A percentile compares a stretch with the other conserved stretches of the same genome.
Conservation (phyloP, 1,139 yeast species). For the Suhomyces chickasaworum region DNA sequence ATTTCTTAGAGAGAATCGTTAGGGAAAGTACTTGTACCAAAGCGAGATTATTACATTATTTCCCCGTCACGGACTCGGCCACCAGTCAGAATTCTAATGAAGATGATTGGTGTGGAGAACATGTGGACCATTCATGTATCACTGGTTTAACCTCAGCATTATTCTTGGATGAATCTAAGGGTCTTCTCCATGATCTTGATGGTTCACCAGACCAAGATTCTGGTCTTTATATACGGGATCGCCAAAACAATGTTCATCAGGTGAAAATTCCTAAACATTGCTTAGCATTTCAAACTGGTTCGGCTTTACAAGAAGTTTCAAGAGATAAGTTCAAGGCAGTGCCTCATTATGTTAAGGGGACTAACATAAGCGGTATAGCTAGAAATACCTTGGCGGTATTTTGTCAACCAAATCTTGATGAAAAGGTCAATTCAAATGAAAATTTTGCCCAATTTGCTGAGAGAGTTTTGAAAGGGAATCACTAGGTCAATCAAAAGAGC, state of each 20-base stretch:
- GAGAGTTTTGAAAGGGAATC: conserved; percentile 38
- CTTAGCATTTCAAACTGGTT: conserved; percentile 66
- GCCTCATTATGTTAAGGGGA: conserved; percentile 59
- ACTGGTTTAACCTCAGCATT: conserved; percentile 64
- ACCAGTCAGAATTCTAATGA: conserved; percentile 16
- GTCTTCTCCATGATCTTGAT: conserved; percentile 25
- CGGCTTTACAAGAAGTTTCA: conserved; percentile 58
- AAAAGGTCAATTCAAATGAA: conserved; percentile 43
- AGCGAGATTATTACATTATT: conserved; percentile 62
- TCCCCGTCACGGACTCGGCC: too few species aligned
- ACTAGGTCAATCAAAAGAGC: conserved; percentile 14
- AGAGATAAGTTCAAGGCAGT: conserved; percentile 57
- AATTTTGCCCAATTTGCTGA: conserved; percentile 54
- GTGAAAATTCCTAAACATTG: conserved; percentile 59
- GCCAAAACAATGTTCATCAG: conserved; percentile 48
- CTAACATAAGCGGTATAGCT: conserved; percentile 36
- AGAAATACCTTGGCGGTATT: conserved; percentile 66
- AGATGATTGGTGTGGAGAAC: conserved; percentile 67
- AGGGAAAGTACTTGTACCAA: conserved; percentile 56
- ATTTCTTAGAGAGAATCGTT: conserved; percentile 50
- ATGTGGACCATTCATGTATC: conserved; percentile 62
- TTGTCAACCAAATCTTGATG: conserved; percentile 62
- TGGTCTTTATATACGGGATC: conserved; percentile 56
- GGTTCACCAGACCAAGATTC: conserved; percentile 47
- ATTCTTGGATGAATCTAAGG: conserved; percentile 45